Conservation (phyloP, 73 alveolate genomes). For the Tetrahymena borealis region DNA sequence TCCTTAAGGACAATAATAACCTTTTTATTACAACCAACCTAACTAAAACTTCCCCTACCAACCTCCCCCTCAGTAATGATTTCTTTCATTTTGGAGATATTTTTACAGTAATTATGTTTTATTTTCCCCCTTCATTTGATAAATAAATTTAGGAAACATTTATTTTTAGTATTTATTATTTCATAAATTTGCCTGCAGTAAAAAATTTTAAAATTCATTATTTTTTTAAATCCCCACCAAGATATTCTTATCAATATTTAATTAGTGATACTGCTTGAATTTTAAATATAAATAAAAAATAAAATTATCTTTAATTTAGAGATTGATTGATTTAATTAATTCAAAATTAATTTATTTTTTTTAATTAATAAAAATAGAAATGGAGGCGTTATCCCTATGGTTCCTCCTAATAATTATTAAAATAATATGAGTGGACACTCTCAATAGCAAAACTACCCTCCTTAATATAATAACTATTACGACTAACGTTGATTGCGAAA, state of each 20-base stretch:
- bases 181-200: too few species aligned
- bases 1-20: background rate
- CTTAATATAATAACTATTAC: background rate
- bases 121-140: too few species aligned
- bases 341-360: background rate
- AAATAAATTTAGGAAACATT: too few species aligned
- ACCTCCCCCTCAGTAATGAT: background rate
- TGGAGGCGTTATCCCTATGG: background rate
- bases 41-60: background rate
- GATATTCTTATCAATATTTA: too few species aligned
- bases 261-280: too few species aligned
- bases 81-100: too few species aligned
- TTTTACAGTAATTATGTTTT: too few species aligned
- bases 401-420: background rate
- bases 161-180: too few species aligned
- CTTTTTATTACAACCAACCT: background rate
- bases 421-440: background rate
- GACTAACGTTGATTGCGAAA: background rate
- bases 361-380: background rate
- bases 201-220: too few species aligned
- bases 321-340: background rate
- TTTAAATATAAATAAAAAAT: too few species aligned
- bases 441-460: background rate
- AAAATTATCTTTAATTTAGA: background rate
- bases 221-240: too few species aligned